These are phyloP conservation scores for Polytolypa hystricis DNA, from an alignment of 2,329 filamentous ascomycete species.

Conservation along the genomic window DNA sequence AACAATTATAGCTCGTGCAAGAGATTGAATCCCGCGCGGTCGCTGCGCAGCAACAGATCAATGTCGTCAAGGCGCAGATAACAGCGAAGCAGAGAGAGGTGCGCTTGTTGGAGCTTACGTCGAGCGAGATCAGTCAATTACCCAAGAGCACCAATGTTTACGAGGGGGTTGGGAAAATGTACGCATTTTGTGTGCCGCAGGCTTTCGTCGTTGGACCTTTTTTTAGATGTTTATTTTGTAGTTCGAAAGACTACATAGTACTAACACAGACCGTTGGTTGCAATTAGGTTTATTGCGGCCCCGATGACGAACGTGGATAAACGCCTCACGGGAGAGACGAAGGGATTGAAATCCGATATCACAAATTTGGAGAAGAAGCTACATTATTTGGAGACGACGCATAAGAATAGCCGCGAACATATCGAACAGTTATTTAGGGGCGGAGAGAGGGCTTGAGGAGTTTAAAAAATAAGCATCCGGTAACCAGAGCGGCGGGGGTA, in stretches of 20 bases:
- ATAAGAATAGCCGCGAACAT: conserved; percentile 85
- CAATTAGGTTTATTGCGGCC: conserved; percentile 83
- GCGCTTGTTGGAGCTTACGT: conserved; percentile 77
- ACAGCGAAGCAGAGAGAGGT: conserved; percentile 76
- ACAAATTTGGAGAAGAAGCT: conserved; percentile 76
- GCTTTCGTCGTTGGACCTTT: not conserved
- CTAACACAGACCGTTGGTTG: no score
- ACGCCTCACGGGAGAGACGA: conserved; percentile 63
- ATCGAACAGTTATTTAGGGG: conserved; percentile 75
- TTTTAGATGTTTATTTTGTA: conserved; percentile 6
- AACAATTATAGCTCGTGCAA: conserved; percentile 62
- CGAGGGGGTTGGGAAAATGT: conserved; percentile 97
- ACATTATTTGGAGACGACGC: conserved; percentile 86
- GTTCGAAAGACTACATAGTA: no score
- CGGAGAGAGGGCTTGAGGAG: conserved; percentile 27
- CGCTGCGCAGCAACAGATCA: conserved; percentile 84
- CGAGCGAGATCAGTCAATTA: conserved; percentile 68
- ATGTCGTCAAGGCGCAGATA: conserved; percentile 73
- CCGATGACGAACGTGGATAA: conserved; percentile 62
- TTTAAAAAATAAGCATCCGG: no score
- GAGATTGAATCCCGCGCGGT: conserved; percentile 89
- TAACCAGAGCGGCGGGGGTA: no score
- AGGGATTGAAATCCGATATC: conserved; percentile 66
- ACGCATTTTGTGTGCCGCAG: conserved; percentile 24
- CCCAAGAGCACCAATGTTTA: conserved; percentile 71